Evolutionary conservation across 306 rosid genomes (phyloP).

Genomic region (Vachellia pachyceras): DNA sequence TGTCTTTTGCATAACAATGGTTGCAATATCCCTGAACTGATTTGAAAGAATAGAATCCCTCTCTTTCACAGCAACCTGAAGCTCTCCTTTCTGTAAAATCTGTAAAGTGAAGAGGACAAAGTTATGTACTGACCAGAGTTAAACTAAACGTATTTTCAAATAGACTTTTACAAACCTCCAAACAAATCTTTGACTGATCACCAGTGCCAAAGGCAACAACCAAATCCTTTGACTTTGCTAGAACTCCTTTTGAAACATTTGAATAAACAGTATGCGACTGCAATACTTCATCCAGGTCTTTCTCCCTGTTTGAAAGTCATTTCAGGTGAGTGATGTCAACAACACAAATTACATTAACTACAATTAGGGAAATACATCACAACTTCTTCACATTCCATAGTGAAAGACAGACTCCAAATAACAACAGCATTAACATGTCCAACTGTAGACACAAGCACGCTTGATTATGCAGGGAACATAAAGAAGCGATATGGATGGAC

Average conservation of each 20-base stretch:
- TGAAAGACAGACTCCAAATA: background rate
- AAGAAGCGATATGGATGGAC: background rate
- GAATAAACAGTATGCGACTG: conserved; percentile 87
- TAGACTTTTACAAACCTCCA: conserved; percentile 61
- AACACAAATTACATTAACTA: background rate
- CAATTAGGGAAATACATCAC: background rate
- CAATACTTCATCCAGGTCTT: conserved; percentile 90
- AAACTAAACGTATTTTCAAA: background rate
- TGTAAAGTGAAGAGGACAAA: conserved; percentile 20
- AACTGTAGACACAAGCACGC: background rate
- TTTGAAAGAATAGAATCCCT: conserved; percentile 83
- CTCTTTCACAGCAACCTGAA: conserved; percentile 97
- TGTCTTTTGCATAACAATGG: conserved; percentile 94
- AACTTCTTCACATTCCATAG: background rate
- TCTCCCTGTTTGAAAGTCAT: conserved; percentile 61
- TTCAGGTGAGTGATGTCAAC: conserved; percentile 1
- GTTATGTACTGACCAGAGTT: background rate
- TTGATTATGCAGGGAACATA: background rate
- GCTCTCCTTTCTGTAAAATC: conserved; percentile 93
- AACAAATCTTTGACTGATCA: conserved; percentile 74
- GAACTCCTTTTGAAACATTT: conserved; percentile 94
- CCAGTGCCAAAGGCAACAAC: conserved; percentile 77
- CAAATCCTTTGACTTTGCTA: conserved; percentile 88
- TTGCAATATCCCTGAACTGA: conserved; percentile 97
- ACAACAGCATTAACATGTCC: background rate